Evolutionary conservation across 1,284 basidiomycete genomes (phyloP), one percentile per base, ranked within the genome.

Genomic region (Phlebopus sp.): DNA sequence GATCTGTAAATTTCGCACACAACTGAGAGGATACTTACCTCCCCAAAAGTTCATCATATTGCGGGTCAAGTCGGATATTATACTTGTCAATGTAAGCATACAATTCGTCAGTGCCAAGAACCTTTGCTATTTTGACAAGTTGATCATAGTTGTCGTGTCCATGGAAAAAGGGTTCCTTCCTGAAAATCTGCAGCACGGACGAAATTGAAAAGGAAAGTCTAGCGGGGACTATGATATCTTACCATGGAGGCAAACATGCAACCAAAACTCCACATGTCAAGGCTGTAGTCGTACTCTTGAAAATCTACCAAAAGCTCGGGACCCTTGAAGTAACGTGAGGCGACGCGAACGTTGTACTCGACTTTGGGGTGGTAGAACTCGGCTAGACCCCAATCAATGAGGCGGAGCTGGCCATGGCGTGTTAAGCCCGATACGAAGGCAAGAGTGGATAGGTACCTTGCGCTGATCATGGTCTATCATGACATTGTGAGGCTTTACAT

Each of bases 191-290:
- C 44, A 38, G 45, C 32, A 42, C 37, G 27, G 41, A 9, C 23
- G 40, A 38, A 46, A 52, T 39, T 47, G 27, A 54, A 47, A 30
- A 40, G 40, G 37, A 29, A 39, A 38, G 7, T 29, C 14, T 11
- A 6, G 30, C 3, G 34, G 15, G 27, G 15, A 14, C 42, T 37
- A 35, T 39, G 37, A 13, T 19, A 31, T 62, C 77, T 55, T 59
- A 93, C 92, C 93, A 98, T 97, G n/a, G 90, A 92, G 11, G 93
- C 93, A 68, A 97, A 97, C 92, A 97, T 98, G 70, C 96, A 98
- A 5, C 96, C 96, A 60, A 92, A 84, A 70, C 91, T 94, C 96
- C 96, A 98, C 91, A 99, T 93, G 69, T 99, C 96, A 56, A 95
- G 69, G 67, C 88, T 91, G 66, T 97, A 96, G 69, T 97, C 95